Evolutionary conservation across 2,329 filamentous ascomycete genomes (phyloP).

Genomic region (Trichoderma gracile): DNA sequence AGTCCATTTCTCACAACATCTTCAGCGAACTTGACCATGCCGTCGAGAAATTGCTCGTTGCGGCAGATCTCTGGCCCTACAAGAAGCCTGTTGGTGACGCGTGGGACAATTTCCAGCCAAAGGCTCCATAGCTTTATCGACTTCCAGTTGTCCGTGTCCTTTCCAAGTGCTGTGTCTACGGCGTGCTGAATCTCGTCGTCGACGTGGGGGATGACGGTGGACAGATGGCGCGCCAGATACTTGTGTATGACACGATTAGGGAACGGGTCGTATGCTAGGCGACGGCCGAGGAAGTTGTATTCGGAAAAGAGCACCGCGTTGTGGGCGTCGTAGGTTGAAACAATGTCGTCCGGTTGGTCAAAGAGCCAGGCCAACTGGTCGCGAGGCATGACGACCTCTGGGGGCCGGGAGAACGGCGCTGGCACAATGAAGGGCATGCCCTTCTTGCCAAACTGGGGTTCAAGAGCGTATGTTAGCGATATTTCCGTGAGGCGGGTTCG

Average conservation of each 20-base stretch:
- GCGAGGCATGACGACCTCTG: slow-evolving; percentile 48
- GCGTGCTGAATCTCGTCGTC: slow-evolving; percentile 44
- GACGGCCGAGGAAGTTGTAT: slow-evolving; percentile 47
- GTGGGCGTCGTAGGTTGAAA: slow-evolving; percentile 47
- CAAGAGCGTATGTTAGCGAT: not conserved
- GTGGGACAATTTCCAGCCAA: slow-evolving; percentile 46
- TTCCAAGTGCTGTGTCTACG: slow-evolving; percentile 40
- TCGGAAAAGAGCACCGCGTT: slow-evolving; percentile 41
- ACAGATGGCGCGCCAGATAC: slow-evolving; percentile 45
- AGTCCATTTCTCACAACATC: slow-evolving; percentile 49
- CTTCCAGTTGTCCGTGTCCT: slow-evolving; percentile 41
- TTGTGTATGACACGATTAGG: slow-evolving; percentile 47
- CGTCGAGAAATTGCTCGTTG: slow-evolving; percentile 48
- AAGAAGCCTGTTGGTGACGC: slow-evolving; percentile 47
- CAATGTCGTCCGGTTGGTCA: slow-evolving; percentile 47
- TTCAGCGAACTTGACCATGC: slow-evolving; percentile 52
- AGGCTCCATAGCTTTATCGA: slow-evolving; percentile 48
- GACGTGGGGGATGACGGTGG: slow-evolving; percentile 43
- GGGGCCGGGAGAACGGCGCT: slow-evolving; percentile 42
- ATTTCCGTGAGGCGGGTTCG: not conserved
- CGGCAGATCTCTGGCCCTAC: slow-evolving; percentile 43
- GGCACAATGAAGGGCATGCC: slow-evolving; percentile 46
- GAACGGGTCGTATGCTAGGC: slow-evolving; percentile 41
- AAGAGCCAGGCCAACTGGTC: slow-evolving; percentile 50
- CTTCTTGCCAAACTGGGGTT: slow-evolving; percentile 44